These are phyloP conservation scores for Wickerhamomyces strasburgensis DNA, from an alignment of 805 yeast species.

Conservation along the genomic window DNA sequence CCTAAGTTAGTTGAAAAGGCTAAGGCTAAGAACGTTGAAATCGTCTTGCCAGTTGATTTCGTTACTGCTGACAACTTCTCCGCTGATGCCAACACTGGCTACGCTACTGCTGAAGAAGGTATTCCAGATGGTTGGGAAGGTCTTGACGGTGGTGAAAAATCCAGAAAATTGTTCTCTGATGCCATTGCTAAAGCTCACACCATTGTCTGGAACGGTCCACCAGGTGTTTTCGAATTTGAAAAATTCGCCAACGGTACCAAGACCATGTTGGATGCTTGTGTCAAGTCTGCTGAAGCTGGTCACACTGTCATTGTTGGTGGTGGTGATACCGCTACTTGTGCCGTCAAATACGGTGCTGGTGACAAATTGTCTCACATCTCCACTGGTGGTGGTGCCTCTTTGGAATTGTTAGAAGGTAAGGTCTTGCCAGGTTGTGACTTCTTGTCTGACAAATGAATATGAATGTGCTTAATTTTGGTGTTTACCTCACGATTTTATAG, in stretches of 20 bases:
- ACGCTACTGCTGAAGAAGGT: constrained; percentile 86
- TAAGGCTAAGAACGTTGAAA: constrained; percentile 89
- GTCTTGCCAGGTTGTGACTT: constrained; percentile 96
- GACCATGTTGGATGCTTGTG: constrained; percentile 82
- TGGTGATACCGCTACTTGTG: constrained; percentile 99
- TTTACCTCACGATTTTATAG: background rate
- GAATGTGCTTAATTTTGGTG: background rate
- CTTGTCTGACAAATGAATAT: constrained; percentile 61
- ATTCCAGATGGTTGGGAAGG: constrained; percentile 96
- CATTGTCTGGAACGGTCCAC: constrained; percentile 99
- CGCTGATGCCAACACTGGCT: constrained; percentile 81
- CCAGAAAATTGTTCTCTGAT: constrained; percentile 70
- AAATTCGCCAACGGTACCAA: constrained; percentile 90
- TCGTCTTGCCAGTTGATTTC: constrained; percentile 92
- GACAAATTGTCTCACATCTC: constrained; percentile 97
- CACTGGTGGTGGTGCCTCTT: constrained; percentile 99
- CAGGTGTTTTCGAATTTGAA: constrained; percentile 99
- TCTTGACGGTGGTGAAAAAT: constrained; percentile 91
- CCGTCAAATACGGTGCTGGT: constrained; percentile 95
- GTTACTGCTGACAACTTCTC: constrained; percentile 93
- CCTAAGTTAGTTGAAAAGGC: constrained; percentile 92
- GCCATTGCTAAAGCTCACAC: constrained; percentile 93
- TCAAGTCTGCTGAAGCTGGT: constrained; percentile 80
- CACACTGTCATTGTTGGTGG: constrained; percentile 94
- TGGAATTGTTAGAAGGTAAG: constrained; percentile 98